phyloP scores from a whole-genome alignment of 495 filamentous ascomycete genomes.

The Recurvomyces mirabilis region DNA sequence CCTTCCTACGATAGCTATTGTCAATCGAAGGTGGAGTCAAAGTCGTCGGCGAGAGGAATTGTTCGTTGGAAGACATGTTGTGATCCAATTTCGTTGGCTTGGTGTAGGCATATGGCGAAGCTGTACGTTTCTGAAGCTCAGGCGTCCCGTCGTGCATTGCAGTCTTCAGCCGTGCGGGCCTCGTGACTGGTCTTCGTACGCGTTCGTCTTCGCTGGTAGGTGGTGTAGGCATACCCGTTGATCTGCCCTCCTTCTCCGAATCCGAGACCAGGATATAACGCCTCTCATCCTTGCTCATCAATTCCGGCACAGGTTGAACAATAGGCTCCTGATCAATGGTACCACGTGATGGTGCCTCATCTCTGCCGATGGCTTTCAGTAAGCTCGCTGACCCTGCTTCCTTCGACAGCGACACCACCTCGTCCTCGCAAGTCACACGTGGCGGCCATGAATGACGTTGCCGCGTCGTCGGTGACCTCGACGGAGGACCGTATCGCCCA shows the following conservation, averaged over 20 bases:
- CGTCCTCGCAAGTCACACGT: conserved; percentile 29
- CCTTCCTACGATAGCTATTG: neutral
- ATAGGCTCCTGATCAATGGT: conserved; percentile 34
- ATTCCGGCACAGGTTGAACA: conserved; percentile 20
- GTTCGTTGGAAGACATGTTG: neutral
- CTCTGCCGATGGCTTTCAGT: conserved; percentile 16
- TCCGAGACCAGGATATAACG: conserved; percentile 26
- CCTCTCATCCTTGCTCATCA: conserved; percentile 19
- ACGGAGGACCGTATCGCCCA: conserved; percentile 7
- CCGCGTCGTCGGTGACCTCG: conserved; percentile 13
- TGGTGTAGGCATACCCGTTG: conserved; percentile 13
- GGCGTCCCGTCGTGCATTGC: conserved; percentile 19
- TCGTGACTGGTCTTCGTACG: conserved; percentile 22
- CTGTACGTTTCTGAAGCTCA: conserved; percentile 22
- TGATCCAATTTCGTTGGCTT: conserved; percentile 19
- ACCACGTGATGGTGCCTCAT: conserved; percentile 26
- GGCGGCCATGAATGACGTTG: conserved; percentile 27
- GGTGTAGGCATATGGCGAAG: conserved; percentile 30
- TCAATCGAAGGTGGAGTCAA: conserved; percentile 12
- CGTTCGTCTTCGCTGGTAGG: conserved; percentile 18
- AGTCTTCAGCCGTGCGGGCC: conserved; percentile 23
- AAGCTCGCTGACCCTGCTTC: conserved; percentile 18
- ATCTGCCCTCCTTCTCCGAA: conserved; percentile 9
- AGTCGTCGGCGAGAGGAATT: conserved; percentile 8
- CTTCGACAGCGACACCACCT: conserved; percentile 25